phyloP scores from a whole-genome alignment of 441 rosid genomes.

The Biscutella auriculata region DNA sequence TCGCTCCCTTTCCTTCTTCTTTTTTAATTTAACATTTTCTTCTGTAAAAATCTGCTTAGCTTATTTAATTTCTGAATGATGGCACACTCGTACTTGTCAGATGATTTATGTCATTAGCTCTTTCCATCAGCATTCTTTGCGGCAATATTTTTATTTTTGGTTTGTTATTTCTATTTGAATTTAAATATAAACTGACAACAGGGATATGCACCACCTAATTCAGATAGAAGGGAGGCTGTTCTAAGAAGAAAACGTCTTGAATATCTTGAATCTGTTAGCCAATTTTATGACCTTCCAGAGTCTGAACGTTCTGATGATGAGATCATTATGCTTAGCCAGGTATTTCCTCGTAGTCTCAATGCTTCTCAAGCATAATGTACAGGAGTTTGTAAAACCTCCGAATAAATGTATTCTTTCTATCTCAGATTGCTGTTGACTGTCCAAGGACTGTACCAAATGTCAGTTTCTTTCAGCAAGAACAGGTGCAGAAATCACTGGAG shows the following conservation, averaged over 20 bases:
- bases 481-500: conserved; percentile 96
- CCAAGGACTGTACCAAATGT: conserved; percentile 98
- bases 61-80: background rate
- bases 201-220: conserved; percentile 99
- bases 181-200: conserved; percentile 82
- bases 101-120: background rate
- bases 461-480: conserved; percentile 82
- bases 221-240: conserved; percentile 98
- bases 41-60: background rate
- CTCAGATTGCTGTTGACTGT: conserved; percentile 93
- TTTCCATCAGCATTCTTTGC: background rate
- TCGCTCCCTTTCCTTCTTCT: background rate
- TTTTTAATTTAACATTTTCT: background rate
- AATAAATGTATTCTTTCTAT: background rate
- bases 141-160: conserved; percentile 1
- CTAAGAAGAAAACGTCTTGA: conserved; percentile 82
- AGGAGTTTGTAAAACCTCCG: conserved; percentile 5
- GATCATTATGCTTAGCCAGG: conserved; percentile 97
- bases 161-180: conserved; percentile 30
- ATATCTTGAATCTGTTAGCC: conserved; percentile 90
- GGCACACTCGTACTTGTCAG: background rate
- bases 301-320: conserved; percentile 94
- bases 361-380: background rate
- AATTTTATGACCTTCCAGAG: conserved; percentile 87
- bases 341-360: conserved; percentile 13